These are phyloP conservation scores for Didymella keratinophila DNA, from an alignment of 2,329 filamentous ascomycete species.

Conservation along the genomic window DNA sequence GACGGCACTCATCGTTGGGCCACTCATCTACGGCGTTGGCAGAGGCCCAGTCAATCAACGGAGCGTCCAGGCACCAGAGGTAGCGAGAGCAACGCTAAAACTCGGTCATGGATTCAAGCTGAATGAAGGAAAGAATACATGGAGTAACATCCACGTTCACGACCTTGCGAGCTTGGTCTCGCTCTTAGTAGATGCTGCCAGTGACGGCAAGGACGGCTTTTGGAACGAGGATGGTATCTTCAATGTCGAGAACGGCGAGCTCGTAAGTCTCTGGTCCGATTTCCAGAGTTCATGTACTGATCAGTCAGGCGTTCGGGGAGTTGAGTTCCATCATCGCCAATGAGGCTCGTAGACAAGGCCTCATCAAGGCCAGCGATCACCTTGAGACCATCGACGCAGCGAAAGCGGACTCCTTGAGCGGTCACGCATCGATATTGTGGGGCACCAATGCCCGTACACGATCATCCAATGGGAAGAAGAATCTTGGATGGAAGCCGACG, in stretches of 20 bases:
- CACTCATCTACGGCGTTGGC: constrained; percentile 66
- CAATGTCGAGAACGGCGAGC: constrained; percentile 65
- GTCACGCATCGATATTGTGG: constrained; percentile 29
- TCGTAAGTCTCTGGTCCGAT: constrained; percentile 1
- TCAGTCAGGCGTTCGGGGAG: constrained; percentile 23
- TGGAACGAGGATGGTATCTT: constrained; percentile 70
- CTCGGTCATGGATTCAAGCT: constrained; percentile 59
- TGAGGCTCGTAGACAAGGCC: constrained; percentile 26
- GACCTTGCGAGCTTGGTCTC: constrained; percentile 64
- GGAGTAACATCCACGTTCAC: constrained; percentile 64
- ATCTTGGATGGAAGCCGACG: constrained; percentile 23
- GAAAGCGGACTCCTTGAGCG: constrained; percentile 26
- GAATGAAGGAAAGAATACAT: constrained; percentile 62
- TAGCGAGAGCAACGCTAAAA: constrained; percentile 59
- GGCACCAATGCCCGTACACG: constrained; percentile 28
- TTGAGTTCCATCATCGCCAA: constrained; percentile 19
- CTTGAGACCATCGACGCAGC: constrained; percentile 25
- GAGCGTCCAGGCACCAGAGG: constrained; percentile 64
- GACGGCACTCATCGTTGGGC: constrained; percentile 64
- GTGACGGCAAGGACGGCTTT: constrained; percentile 16
- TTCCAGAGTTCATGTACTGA: background rate
- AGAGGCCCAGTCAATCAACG: constrained; percentile 61
- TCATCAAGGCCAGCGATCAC: constrained; percentile 18
- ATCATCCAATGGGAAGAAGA: constrained; percentile 22
- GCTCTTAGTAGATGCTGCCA: constrained; percentile 61